phyloP scores from a whole-genome alignment of 768 basidiomycete species.

The Grammothele lineata region DNA sequence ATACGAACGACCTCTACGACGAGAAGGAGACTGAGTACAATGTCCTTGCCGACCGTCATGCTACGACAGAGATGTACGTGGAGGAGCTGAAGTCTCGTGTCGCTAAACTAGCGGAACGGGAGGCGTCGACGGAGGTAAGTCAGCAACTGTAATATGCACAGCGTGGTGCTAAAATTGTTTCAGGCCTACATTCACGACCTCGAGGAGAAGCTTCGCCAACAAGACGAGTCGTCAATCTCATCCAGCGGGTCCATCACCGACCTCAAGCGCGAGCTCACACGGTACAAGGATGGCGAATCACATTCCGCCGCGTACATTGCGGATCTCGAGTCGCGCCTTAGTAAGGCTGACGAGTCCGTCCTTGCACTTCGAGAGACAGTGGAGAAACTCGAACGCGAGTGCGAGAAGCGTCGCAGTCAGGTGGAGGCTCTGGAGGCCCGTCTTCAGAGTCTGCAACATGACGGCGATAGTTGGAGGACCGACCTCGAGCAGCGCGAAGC shows the following conservation, averaged over 20 bases:
- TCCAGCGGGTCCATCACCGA: slow-evolving; percentile 80
- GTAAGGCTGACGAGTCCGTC: slow-evolving; percentile 75
- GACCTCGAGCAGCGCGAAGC: slow-evolving; percentile 84
- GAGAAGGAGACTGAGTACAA: slow-evolving; percentile 84
- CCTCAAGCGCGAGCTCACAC: slow-evolving; percentile 76
- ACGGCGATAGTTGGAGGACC: slow-evolving; percentile 76
- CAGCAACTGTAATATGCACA: neutral
- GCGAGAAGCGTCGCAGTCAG: slow-evolving; percentile 68
- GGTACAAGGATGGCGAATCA: slow-evolving; percentile 71
- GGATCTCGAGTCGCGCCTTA: slow-evolving; percentile 80
- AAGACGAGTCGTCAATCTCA: slow-evolving; percentile 72
- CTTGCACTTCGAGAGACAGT: slow-evolving; percentile 64
- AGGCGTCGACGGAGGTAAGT: slow-evolving; percentile 85
- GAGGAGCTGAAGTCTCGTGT: slow-evolving; percentile 81
- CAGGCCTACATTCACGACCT: slow-evolving; percentile 92
- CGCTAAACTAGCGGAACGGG: slow-evolving; percentile 80
- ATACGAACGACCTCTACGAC: slow-evolving; percentile 89
- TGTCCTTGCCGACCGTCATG: slow-evolving; percentile 61
- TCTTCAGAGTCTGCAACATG: slow-evolving; percentile 62
- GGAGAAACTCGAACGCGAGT: slow-evolving; percentile 72
- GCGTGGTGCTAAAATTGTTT: neutral
- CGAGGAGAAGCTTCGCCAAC: slow-evolving; percentile 85
- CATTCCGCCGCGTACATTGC: slow-evolving; percentile 75
- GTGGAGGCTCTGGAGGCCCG: slow-evolving; percentile 67
- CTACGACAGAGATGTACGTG: slow-evolving; percentile 80